phyloP scores from a whole-genome alignment of 192 early-diverging fungal genomes.

The Coemansia sp. region DNA sequence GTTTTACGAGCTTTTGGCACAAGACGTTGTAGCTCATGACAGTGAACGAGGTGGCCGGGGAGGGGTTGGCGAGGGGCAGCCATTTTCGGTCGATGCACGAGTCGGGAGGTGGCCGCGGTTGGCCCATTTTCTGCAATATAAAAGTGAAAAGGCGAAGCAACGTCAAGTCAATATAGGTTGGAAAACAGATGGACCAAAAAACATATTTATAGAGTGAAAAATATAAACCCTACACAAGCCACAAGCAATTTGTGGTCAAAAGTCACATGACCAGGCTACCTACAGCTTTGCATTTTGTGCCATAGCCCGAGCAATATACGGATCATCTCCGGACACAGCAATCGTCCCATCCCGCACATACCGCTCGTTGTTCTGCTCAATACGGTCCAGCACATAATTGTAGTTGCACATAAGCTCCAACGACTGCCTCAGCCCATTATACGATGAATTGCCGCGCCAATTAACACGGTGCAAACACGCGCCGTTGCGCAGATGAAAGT shows the following conservation, averaged over 20 bases:
- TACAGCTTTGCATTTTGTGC: slow-evolving; percentile 17
- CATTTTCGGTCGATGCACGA: slow-evolving; percentile 33
- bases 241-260: slow-evolving; percentile 1
- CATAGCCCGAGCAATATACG: slow-evolving; percentile 22
- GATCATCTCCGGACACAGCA: slow-evolving; percentile 48
- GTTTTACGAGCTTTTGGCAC: slow-evolving; percentile 57
- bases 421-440: slow-evolving; percentile 78
- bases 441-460: slow-evolving; percentile 85
- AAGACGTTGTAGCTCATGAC: slow-evolving; percentile 66
- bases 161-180: too few relatives aligned
- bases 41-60: slow-evolving; percentile 25
- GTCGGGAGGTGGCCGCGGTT: slow-evolving; percentile 9
- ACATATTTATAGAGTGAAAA: too few relatives aligned
- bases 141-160: neutral
- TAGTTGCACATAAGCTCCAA: slow-evolving; percentile 97
- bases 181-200: too few relatives aligned
- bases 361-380: slow-evolving; percentile 81
- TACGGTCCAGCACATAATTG: slow-evolving; percentile 70
- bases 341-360: slow-evolving; percentile 68
- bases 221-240: too few relatives aligned
- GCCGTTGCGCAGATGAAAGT: slow-evolving; percentile 95
- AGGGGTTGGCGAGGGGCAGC: slow-evolving; percentile 19
- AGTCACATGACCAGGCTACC: slow-evolving; percentile 4
- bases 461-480: slow-evolving; percentile 84
- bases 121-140: neutral